Conservation (phyloP, 768 basidiomycete genomes). For the Asterophora parasitica region DNA sequence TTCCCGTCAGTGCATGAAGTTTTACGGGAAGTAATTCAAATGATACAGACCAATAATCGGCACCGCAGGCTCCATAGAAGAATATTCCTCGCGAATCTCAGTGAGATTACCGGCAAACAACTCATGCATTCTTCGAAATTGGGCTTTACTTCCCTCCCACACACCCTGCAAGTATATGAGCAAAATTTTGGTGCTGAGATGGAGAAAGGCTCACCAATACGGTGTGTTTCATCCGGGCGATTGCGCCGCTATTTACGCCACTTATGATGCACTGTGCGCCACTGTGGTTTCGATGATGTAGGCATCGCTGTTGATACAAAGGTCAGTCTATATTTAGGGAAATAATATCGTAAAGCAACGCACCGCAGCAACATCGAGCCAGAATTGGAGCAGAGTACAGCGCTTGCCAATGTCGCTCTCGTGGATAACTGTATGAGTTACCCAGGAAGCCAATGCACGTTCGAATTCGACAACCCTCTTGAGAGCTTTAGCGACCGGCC, state of each 20-base stretch:
- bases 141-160: slow-evolving; percentile 20
- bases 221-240: slow-evolving; percentile 32
- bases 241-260: slow-evolving; percentile 36
- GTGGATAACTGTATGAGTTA: slow-evolving; percentile 30
- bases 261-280: slow-evolving; percentile 35
- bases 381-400: slow-evolving; percentile 31
- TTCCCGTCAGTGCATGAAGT: background rate
- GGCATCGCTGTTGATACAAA: slow-evolving; percentile 32
- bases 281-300: slow-evolving; percentile 42
- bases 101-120: slow-evolving; percentile 28
- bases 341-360: slow-evolving; percentile 9
- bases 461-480: slow-evolving; percentile 30
- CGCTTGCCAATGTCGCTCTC: slow-evolving; percentile 17
- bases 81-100: slow-evolving; percentile 23
- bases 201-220: slow-evolving; percentile 25
- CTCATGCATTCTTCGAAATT: slow-evolving; percentile 24
- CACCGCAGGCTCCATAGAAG: slow-evolving; percentile 24
- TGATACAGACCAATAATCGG: slow-evolving; percentile 28
- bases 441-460: slow-evolving; percentile 34
- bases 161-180: slow-evolving; percentile 17
- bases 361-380: slow-evolving; percentile 43
- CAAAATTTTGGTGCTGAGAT: background rate
- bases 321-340: background rate
- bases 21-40: background rate
- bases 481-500: slow-evolving; percentile 26